Conservation (phyloP, 73 alveolate genomes). For the Breviolum minutum region DNA sequence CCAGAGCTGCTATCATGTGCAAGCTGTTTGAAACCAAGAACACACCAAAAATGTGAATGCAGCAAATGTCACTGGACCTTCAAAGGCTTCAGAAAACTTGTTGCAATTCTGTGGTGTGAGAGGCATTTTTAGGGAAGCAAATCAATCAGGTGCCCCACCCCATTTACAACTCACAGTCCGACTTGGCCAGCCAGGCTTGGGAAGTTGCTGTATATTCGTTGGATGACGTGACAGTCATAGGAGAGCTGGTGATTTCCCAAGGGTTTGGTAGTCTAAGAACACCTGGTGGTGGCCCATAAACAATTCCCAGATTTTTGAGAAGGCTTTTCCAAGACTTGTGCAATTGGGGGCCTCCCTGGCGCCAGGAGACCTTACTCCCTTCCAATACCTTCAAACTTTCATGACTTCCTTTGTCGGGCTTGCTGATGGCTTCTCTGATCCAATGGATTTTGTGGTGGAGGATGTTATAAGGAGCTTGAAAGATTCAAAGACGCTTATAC, state of each 20-base stretch:
- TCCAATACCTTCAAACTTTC: background rate
- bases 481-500: background rate
- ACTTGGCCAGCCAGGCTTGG: conserved; percentile 29
- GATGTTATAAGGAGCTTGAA: background rate
- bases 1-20: background rate
- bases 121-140: background rate
- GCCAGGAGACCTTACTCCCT: background rate
- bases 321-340: background rate
- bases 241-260: background rate
- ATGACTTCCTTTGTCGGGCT: conserved; percentile 9
- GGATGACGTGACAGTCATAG: conserved; percentile 1
- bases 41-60: no score
- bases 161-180: background rate
- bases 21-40: background rate
- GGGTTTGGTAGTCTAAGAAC: no score
- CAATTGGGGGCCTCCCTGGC: background rate
- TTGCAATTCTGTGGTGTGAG: background rate
- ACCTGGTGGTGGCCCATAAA: no score
- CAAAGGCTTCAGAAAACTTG: background rate
- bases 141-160: background rate
- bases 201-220: background rate
- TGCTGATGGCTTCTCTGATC: conserved; percentile 5
- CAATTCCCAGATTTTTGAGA: no score
- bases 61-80: no score
- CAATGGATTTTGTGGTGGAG: background rate